Conservation (phyloP, 352 stramenopile genomes). For the Globisporangium splendens region DNA sequence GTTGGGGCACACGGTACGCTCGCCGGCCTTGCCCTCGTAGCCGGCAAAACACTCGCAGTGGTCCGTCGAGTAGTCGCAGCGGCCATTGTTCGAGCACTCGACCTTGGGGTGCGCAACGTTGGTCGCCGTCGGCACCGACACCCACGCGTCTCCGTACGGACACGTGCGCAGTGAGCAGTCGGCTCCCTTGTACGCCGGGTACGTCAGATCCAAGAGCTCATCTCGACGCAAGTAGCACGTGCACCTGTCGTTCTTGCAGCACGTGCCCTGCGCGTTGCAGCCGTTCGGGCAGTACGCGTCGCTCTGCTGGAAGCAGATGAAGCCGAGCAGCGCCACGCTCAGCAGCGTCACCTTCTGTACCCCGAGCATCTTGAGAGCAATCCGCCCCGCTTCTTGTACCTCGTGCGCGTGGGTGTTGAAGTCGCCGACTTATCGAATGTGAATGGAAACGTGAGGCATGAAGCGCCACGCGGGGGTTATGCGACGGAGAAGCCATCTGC, state of each 20-base stretch:
- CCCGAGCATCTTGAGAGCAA: constrained; percentile 28
- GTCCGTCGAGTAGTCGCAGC: constrained; percentile 89
- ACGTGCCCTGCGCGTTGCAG: constrained; percentile 85
- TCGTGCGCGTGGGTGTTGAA: not conserved
- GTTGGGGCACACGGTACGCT: constrained; percentile 93
- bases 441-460: constrained; percentile 1
- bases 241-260: constrained; percentile 89
- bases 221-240: constrained; percentile 88
- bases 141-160: constrained; percentile 65
- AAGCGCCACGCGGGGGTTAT: not conserved
- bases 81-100: constrained; percentile 94
- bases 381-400: not conserved
- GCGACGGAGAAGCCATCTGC: not conserved
- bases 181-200: constrained; percentile 63
- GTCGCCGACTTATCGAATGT: constrained; percentile 11
- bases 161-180: constrained; percentile 83
- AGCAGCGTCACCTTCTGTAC: constrained; percentile 38
- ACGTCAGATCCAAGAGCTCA: constrained; percentile 27
- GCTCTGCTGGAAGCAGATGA: constrained; percentile 25
- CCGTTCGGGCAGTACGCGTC: constrained; percentile 77
- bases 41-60: constrained; percentile 89
- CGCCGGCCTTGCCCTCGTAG: constrained; percentile 90
- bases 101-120: constrained; percentile 73
- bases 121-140: constrained; percentile 43
- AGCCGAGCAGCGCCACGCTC: constrained; percentile 24